Percentiles rank a stretch among this genome's conserved stretches.
These are phyloP conservation scores for Colletotrichum sp. DNA, from an alignment of 2,329 filamentous ascomycete genomes.

Conservation along the genomic window DNA sequence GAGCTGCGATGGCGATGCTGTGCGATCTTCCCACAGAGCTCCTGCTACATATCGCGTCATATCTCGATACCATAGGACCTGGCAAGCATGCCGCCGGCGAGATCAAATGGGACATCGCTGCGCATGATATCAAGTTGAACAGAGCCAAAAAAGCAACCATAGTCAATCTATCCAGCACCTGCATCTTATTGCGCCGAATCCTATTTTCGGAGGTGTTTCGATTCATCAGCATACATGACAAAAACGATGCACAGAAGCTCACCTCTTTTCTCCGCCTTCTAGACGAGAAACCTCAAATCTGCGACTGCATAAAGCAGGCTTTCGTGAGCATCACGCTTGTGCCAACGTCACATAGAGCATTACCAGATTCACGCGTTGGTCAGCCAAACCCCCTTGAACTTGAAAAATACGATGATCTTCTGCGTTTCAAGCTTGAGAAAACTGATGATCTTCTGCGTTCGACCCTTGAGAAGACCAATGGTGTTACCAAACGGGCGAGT, in stretches of 20 bases:
- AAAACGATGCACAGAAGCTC: background rate
- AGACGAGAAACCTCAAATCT: background rate
- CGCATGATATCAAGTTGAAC: background rate
- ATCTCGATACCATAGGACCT: fast-evolving
- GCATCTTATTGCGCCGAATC: background rate
- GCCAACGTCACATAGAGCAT: background rate
- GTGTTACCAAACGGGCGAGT: background rate
- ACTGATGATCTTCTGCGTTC: background rate
- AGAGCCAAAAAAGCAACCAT: background rate
- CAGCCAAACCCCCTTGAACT: background rate
- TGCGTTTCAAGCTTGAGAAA: background rate
- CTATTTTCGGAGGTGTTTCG: background rate
- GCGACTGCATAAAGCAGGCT: background rate
- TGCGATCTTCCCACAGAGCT: background rate
- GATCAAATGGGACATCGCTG: background rate
- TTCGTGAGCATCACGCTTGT: background rate
- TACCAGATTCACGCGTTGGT: background rate
- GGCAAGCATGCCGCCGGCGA: background rate
- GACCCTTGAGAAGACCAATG: background rate
- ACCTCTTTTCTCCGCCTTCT: fast-evolving
- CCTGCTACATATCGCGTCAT: background rate
- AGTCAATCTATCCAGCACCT: background rate
- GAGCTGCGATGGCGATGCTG: background rate
- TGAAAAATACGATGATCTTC: background rate
- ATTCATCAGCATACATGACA: background rate